Evolutionary conservation across 1,139 yeast species (phyloP).

Genomic region (Entelexis paramagnoliae): DNA sequence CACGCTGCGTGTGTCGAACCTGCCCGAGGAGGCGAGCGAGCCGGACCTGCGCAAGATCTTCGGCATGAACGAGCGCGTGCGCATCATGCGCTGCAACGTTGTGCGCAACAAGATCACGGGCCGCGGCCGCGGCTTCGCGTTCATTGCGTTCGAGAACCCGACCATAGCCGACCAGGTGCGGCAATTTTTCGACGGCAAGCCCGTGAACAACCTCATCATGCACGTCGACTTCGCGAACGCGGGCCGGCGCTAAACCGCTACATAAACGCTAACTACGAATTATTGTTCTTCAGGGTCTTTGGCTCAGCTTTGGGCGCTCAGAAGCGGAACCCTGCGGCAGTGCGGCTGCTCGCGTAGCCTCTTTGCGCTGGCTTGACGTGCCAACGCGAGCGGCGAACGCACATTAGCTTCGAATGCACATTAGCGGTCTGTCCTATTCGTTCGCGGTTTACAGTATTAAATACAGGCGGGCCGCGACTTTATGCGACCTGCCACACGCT

Average conservation of each 20-base stretch:
- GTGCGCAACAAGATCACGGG: slow-evolving; percentile 92
- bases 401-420: no score
- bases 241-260: slow-evolving; percentile 1
- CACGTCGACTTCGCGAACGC: slow-evolving; percentile 33
- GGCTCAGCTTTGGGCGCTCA: no score
- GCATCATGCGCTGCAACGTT: slow-evolving; percentile 65
- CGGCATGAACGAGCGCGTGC: slow-evolving; percentile 38
- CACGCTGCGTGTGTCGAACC: slow-evolving; percentile 84
- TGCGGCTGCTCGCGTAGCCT: no score
- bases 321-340: no score
- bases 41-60: slow-evolving; percentile 67
- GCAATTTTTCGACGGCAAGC: slow-evolving; percentile 75
- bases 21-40: slow-evolving; percentile 78
- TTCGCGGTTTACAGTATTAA: no score
- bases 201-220: slow-evolving; percentile 84
- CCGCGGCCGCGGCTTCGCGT: slow-evolving; percentile 94
- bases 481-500: slow-evolving; percentile 42
- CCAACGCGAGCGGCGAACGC: no score
- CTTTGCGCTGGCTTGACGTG: no score
- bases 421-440: no score
- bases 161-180: slow-evolving; percentile 67
- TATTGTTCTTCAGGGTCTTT: no score
- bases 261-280: no score
- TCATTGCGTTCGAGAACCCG: slow-evolving; percentile 69
- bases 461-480: background rate